Base-by-base conservation (phyloP, 1,284 basidiomycete genomes). In the Microbotryum scabiosae region DNA sequence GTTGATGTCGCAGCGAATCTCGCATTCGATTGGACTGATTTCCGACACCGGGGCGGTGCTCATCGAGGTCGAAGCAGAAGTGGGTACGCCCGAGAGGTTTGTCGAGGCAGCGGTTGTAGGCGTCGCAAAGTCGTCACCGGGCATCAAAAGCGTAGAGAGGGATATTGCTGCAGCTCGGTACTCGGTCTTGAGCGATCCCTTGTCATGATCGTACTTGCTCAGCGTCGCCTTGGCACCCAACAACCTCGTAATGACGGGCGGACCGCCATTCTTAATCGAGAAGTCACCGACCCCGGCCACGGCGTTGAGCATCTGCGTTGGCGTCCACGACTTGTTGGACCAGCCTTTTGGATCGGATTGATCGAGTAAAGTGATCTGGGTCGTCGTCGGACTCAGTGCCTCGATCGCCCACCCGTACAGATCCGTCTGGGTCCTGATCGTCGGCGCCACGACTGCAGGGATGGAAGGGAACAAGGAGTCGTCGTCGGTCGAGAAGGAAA, bases 341-440 rank as follows among this genome's bases (percentile, higher is more conserved):
- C 94, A 97, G 54, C 93, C 92, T 73, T 96, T 90, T 2, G 92
- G 92, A 75, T 97, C 93, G 16, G 89, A 92, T 76, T 98, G 96
- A 73, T 98, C 96, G 4, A 99, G 82, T 3, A 99, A 79, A 0
- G 93, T 97, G 59, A 97, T 84, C 43, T 90, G 85, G 0, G 93
- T 96, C 0, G 96, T 98, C 1, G 86, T 97, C 0, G 93, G 96
- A 2, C 91, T 97, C 4, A 99, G 80, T 0, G 89, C 84, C 75
- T 98, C 94, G 67, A 99, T 90, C 0, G 92, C 90, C 89, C 92
- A 97, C 50, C 94, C 96, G 75, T 92, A 90, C 43, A 99, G 78
- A 72, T 97, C 93, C 32, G 97, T 86, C 73, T 97, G 93, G 0
- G 90, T 91, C 20, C 94, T 86, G 65, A 97, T 97, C 59, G 87